Percentiles rank a stretch among this genome's conserved stretches.
These are phyloP conservation scores for Ramaria sp. DNA, from an alignment of 768 basidiomycete species.

Conservation along the genomic window DNA sequence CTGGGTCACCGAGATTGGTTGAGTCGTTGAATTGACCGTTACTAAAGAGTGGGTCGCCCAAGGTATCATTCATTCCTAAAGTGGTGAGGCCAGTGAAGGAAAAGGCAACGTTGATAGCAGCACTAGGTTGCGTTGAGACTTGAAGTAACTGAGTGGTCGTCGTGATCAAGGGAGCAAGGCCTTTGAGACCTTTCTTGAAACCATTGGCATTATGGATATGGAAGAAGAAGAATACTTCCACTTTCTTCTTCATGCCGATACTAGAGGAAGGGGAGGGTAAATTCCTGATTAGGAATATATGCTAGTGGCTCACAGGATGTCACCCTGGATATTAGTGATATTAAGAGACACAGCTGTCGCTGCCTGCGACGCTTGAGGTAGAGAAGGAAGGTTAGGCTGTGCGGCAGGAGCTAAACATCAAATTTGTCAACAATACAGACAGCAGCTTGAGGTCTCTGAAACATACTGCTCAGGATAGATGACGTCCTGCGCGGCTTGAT, in stretches of 20 bases:
- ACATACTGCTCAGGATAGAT: background rate
- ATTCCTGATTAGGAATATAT: background rate
- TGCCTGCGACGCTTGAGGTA: background rate
- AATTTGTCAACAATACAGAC: background rate
- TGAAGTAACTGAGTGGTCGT: constrained; percentile 31
- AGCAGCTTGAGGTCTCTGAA: background rate
- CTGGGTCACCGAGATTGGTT: constrained; percentile 26
- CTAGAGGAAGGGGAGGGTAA: constrained; percentile 20
- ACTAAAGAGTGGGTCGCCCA: constrained; percentile 28
- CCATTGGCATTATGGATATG: constrained; percentile 29
- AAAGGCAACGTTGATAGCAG: constrained; percentile 43
- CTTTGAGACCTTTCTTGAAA: constrained; percentile 32
- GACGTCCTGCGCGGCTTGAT: background rate
- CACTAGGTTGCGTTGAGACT: constrained; percentile 25
- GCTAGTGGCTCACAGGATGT: constrained; percentile 2
- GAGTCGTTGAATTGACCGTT: constrained; percentile 33
- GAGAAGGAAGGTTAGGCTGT: constrained; percentile 1
- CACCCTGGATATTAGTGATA: constrained; percentile 4
- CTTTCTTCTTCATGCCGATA: constrained; percentile 45
- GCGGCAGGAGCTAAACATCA: background rate
- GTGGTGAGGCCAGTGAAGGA: constrained; percentile 35
- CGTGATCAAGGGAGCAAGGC: constrained; percentile 34
- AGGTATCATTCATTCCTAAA: constrained; percentile 29
- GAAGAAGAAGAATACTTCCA: constrained; percentile 42
- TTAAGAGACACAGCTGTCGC: constrained; percentile 5